phyloP scores from a whole-genome alignment of 352 stramenopile genomes.

The Pseudoperonospora humuli region DNA sequence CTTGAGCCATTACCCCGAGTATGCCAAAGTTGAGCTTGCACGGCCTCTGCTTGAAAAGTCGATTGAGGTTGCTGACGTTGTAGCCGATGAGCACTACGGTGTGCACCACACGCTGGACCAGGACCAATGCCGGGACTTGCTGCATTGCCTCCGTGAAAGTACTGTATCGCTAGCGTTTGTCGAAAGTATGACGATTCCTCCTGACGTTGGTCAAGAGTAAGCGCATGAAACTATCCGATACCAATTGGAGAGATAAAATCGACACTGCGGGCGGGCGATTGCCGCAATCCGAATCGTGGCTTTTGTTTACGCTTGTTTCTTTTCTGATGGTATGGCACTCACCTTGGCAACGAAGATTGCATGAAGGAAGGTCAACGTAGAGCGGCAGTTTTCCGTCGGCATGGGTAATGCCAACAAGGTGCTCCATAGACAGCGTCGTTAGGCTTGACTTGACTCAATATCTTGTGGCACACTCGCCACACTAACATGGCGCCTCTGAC shows the following conservation, averaged over 20 bases:
- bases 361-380: too few relatives aligned
- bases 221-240: conserved; percentile 10
- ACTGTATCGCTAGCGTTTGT: conserved; percentile 52
- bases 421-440: too few relatives aligned
- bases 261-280: conserved; percentile 5
- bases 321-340: not conserved
- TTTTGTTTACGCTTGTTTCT: not conserved
- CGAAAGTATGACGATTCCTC: conserved; percentile 27
- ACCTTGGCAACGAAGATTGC: too few relatives aligned
- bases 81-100: conserved; percentile 69
- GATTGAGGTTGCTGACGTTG: conserved; percentile 65
- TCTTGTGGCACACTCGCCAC: too few relatives aligned
- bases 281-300: conserved; percentile 12
- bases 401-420: too few relatives aligned
- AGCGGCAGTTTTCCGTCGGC: too few relatives aligned
- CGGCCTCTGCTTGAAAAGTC: conserved; percentile 61
- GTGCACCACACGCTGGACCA: conserved; percentile 52
- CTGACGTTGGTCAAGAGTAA: conserved; percentile 22
- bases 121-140: conserved; percentile 57
- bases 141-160: conserved; percentile 63
- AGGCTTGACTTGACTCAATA: too few relatives aligned
- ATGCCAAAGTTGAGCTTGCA: conserved; percentile 48
- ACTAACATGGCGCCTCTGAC: too few relatives aligned
- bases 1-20: conserved; percentile 55
- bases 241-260: conserved; percentile 23